Base-by-base conservation (phyloP, 1,139 yeast species). In the Nadsonia commutata region DNA sequence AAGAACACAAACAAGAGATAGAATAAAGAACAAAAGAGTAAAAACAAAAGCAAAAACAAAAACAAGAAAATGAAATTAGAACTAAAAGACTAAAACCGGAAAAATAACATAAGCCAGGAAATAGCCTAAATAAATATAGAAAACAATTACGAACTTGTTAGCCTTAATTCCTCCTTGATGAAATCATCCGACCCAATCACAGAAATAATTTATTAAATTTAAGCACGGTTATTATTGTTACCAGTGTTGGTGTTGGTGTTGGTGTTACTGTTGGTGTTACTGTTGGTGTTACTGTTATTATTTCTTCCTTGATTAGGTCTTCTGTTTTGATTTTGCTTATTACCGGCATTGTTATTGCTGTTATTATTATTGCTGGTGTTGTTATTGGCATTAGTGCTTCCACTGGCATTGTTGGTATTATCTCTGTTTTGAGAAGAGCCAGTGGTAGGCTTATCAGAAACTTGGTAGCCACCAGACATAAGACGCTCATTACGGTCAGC, bases 401-500 rank as follows among this genome's bases (percentile, higher is more conserved):
- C 18, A 31, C 18, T n/a, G 42, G 31, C 27, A 21, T 37, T 13
- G 31, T 21, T 9, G 39, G 37, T 18, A 40, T 38, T 2, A 41
- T 19, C 8, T 40, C 31, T 11, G 39, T 38, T 11, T 20, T 18
- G 17, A 40, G 40, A 40, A 38, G 45, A 8, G 40, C 41, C 23
- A 27, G 33, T 27, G n/a, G 23, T 21, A 9, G 45, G 47, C 22
- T 45, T 45, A 17, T 31, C 43, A 9, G 47, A 43, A 16, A 55
- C 57, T 54, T 70, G 75, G 56, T 74, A 77, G 43, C 88, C 88
- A 54, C 84, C 82, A 42, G 83, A 74, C 48, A 84, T 80, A 44
- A 85, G 74, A 63, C 85, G 78, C 64, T 84, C 95, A 58, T 84
- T 84, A 69, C 84, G 78, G 62, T 85, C 95, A 44, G 82, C 74